Evolutionary conservation across 2,329 filamentous ascomycete genomes (phyloP).

Genomic region (Metarhizium rileyi): DNA sequence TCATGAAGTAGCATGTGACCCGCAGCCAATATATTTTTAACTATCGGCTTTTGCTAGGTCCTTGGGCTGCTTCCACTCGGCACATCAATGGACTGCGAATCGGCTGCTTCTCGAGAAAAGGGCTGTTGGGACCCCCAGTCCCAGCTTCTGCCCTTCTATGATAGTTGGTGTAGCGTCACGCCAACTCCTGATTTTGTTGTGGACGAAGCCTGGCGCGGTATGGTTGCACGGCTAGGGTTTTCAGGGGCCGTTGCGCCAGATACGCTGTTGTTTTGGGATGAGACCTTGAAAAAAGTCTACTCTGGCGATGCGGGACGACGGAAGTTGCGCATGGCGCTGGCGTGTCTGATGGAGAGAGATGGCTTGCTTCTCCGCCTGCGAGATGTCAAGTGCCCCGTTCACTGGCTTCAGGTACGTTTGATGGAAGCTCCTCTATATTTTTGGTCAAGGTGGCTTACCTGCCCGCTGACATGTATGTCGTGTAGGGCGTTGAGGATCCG

Average conservation of each 20-base stretch:
- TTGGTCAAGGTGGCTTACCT: no score
- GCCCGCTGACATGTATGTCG: not conserved
- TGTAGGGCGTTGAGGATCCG: slow-evolving; percentile 34
- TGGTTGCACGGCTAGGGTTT: slow-evolving; percentile 37
- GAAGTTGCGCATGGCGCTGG: slow-evolving; percentile 36
- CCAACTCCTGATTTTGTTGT: slow-evolving; percentile 37
- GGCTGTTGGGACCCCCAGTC: slow-evolving; percentile 41
- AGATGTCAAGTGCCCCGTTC: slow-evolving; percentile 40
- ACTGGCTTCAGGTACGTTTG: slow-evolving; percentile 39
- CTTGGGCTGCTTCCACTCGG: slow-evolving; percentile 37
- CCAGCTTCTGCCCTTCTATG: slow-evolving; percentile 30
- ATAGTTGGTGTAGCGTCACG: slow-evolving; percentile 28
- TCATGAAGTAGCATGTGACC: not conserved
- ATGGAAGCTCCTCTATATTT: not conserved
- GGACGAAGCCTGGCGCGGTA: slow-evolving; percentile 34
- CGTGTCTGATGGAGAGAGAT: slow-evolving; percentile 36
- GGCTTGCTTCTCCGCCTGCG: slow-evolving; percentile 34
- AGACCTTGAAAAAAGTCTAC: slow-evolving; percentile 36
- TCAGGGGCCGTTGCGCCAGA: slow-evolving; percentile 27
- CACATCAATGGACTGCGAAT: slow-evolving; percentile 45
- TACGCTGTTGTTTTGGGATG: slow-evolving; percentile 33
- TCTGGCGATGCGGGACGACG: slow-evolving; percentile 38
- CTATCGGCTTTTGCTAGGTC: slow-evolving; percentile 24
- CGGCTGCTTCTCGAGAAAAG: slow-evolving; percentile 30
- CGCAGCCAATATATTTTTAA: not conserved